Evolutionary conservation across 179 eudicot genomes (phyloP).

Genomic region (Monotropa hypopitys): DNA sequence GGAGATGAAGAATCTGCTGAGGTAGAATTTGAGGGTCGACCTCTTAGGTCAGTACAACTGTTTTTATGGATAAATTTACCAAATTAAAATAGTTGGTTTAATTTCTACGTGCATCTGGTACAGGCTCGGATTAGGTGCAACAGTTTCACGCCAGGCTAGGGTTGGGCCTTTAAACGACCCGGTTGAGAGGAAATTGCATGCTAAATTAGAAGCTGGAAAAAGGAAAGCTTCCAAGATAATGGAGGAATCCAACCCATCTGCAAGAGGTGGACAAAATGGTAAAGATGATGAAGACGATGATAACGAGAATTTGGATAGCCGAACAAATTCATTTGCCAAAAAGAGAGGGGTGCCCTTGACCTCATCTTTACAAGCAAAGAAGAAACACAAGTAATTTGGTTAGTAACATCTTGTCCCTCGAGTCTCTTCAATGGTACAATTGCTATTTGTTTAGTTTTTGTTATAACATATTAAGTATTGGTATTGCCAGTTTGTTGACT

Average conservation of each 20-base stretch:
- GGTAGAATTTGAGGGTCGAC: slow-evolving; percentile 29
- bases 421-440: not conserved
- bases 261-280: slow-evolving; percentile 15
- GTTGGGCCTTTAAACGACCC: slow-evolving; percentile 31
- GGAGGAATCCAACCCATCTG: slow-evolving; percentile 22
- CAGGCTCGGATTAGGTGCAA: slow-evolving; percentile 81
- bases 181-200: slow-evolving; percentile 40
- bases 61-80: not conserved
- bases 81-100: not conserved
- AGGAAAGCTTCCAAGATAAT: slow-evolving; percentile 25
- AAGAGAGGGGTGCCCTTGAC: slow-evolving; percentile 27
- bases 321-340: slow-evolving; percentile 46
- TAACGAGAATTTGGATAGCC: slow-evolving; percentile 48
- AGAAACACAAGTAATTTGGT: slow-evolving; percentile 21
- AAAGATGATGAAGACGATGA: slow-evolving; percentile 30
- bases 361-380: slow-evolving; percentile 25
- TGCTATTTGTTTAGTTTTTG: not conserved
- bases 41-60: slow-evolving; percentile 25
- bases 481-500: not conserved
- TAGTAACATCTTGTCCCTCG: not conserved
- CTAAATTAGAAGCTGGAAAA: slow-evolving; percentile 34
- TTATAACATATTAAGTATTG: not conserved
- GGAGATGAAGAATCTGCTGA: slow-evolving; percentile 12
- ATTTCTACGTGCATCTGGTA: slow-evolving; percentile 1
- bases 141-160: slow-evolving; percentile 35